Evolutionary conservation across 495 filamentous ascomycete genomes (phyloP).

Genomic region (Neurospora sp.): DNA sequence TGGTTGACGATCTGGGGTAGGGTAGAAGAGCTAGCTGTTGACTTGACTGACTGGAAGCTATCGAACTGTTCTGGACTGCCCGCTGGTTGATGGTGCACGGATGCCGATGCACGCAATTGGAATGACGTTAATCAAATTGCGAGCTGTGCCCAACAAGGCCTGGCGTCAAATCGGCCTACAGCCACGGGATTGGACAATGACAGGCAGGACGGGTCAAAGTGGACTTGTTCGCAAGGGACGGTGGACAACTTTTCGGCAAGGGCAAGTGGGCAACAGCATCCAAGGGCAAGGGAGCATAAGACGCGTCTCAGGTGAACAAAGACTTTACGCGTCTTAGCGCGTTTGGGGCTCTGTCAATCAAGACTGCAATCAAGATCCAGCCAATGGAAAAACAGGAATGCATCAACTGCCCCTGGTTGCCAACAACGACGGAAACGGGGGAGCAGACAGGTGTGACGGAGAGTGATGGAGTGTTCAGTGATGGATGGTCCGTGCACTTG

Average conservation of each 20-base stretch:
- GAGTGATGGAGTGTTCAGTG: not conserved
- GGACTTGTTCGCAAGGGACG: not conserved
- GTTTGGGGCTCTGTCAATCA: not conserved
- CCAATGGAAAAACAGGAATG: not conserved
- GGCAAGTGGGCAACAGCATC: not conserved
- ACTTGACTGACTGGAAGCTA: not conserved
- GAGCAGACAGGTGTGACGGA: not conserved
- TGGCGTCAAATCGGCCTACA: not conserved
- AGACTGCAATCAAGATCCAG: not conserved
- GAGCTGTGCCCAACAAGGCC: not conserved
- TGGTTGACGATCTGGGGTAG: not conserved
- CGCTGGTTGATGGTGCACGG: constrained; percentile 3
- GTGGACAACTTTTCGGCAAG: not conserved
- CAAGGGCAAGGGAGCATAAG: not conserved
- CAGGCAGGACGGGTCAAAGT: not conserved
- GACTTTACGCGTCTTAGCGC: not conserved
- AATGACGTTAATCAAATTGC: not conserved
- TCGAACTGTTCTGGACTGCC: constrained; percentile 7
- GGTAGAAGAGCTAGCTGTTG: not conserved
- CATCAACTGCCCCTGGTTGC: not conserved
- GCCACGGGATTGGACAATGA: not conserved
- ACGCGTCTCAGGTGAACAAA: not conserved
- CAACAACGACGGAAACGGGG: not conserved
- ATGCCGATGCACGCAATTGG: not conserved
- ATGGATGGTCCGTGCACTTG: not conserved